Evolutionary conservation across 2,329 filamentous ascomycete species (phyloP), one percentile per base, ranked within the genome.

Genomic region (Aspergillus sp.): DNA sequence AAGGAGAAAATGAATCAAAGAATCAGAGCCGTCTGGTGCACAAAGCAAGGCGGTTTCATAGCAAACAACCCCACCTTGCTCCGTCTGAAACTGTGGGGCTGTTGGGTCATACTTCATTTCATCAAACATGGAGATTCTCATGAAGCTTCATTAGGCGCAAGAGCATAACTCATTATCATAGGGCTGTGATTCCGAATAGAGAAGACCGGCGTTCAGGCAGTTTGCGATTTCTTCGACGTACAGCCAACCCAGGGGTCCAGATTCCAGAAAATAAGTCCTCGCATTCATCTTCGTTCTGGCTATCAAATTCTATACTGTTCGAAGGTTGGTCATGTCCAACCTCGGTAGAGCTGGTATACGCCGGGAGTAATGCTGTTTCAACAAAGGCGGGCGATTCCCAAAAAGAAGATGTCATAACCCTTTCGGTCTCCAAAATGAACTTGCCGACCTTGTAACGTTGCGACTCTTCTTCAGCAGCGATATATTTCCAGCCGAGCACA

Each of bases 361-460:
- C 38, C 30, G 48, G 32, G 25, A 51, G 25, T 15, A 58, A 44
- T n/a, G 54, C n/a, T 4, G 55, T 51, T n/a, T 62, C 49, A 11
- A 58, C 30, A 44, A 58, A 44, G 11, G 67, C 64, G 15, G 68
- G 60, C 13, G 71, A 70, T 62, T 86, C 85, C 86, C 86, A 88
- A 19, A 74, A 80, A 17, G 79, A 77, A 15, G 76, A 76, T 30
- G 78, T 74, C 23, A 78, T 80, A 8, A 86, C 82, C 56, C 81
- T 76, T 71, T 82, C 84, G 47, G 84, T 87, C 72, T 88, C 86
- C 27, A 88, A 72, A 27, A 88, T 88, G 64, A 85, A 88, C 69
- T 88, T 88, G n/a, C 86, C 86, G 2, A 88, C 83, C 68, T 88
- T 88, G 68, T 88, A 88, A 58, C 80, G 77, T 73, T 88, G 86